These are phyloP conservation scores for Nepenthes gracilis DNA, from an alignment of 148 eudicot species.

Conservation along the genomic window DNA sequence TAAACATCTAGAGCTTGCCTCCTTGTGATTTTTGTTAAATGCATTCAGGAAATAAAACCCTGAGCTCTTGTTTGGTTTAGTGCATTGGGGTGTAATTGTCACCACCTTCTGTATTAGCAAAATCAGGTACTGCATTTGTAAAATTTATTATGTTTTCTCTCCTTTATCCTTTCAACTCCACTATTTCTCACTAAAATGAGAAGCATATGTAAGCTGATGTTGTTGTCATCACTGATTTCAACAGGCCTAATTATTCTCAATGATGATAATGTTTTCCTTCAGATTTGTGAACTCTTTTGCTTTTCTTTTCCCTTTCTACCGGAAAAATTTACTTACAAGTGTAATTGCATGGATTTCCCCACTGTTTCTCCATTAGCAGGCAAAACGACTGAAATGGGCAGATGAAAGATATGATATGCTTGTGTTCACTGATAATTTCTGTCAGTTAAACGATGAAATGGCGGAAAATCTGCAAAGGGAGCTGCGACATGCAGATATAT, in stretches of 20 bases:
- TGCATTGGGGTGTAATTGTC: no score
- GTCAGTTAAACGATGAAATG: constrained; percentile 9
- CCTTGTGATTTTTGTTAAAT: no score
- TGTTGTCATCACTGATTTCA: background rate
- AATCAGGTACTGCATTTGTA: no score
- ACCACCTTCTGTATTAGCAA: no score
- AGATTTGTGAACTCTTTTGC: constrained; percentile 1
- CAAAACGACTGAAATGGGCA: constrained; percentile 69
- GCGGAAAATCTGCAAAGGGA: constrained; percentile 23
- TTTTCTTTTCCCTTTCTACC: background rate
- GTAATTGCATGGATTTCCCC: background rate
- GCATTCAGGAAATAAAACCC: no score
- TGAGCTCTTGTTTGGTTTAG: no score
- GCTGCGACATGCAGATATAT: constrained; percentile 39
- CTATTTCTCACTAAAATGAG: no score
- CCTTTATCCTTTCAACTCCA: no score
- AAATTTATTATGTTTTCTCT: no score
- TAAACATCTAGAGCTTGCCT: no score
- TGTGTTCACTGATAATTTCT: constrained; percentile 45
- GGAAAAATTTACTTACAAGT: background rate
- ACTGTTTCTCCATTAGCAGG: constrained; percentile 27
- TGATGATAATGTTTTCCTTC: background rate
- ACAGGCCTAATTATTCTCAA: background rate
- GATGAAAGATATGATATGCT: constrained; percentile 70
- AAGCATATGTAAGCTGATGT: no score